Base-by-base conservation (phyloP, 2,329 filamentous ascomycete genomes). In the Trichoderma sp. region DNA sequence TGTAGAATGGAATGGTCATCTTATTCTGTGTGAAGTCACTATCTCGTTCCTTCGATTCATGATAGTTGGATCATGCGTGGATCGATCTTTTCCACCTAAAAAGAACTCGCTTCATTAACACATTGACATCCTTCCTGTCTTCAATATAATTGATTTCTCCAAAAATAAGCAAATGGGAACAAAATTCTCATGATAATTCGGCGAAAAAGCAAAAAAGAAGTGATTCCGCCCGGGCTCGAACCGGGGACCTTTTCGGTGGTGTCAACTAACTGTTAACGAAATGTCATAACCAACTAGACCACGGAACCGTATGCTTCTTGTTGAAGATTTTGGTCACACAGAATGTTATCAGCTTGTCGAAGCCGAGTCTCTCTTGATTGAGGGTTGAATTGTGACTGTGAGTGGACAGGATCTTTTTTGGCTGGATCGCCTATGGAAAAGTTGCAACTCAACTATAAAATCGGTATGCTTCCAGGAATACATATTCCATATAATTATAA, bases 281-380 rank as follows among this genome's bases (percentile, higher is more conserved):
- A 83, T 82, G 81, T 82, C 82, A 84, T 84, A 79, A 84, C 83
- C 83, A 83, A 81, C 83, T 84, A 83, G 82, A 84, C 83, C 82
- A 84, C 83, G 81, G 78, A 84, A 84, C 82, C 82, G 72, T 18
- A 63, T 18, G 21, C 38, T 64, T 21, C 4, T 71, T 27, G 56
- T 50, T 62, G 27, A 11, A 7, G 29, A 3, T 1, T 6, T 3
- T 2, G 6, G n/a, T 18, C n/a, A 11, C 35, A 9, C 16, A 6
- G 5, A n/a, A 2, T 2, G 6, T 35, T 71, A 71, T 71, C 21
- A 69, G 21, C 6, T 11, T 35, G 31, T 7, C 11, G 3, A 29
- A 29, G 29, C 8, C 3, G 14, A 60, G 16, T 27, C 6, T 18
- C 12, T 31, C 24, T 31, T 9, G 50, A 21, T n/a, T 31, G 24